Conservation (phyloP, 768 basidiomycete species). For the Boletales sp. region DNA sequence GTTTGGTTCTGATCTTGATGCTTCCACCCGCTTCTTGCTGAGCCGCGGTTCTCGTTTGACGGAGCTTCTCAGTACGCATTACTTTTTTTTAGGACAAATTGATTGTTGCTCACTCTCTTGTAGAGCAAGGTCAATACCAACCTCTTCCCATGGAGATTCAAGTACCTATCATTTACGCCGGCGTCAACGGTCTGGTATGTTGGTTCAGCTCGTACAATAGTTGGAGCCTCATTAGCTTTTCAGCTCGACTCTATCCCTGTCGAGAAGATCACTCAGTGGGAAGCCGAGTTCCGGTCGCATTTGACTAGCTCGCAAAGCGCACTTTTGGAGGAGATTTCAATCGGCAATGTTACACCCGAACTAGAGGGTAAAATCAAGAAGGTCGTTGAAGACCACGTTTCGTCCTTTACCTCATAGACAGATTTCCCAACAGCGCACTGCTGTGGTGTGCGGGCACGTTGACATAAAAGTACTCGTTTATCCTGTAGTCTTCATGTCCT, state of each 20-base stretch:
- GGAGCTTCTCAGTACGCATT: slow-evolving; percentile 77
- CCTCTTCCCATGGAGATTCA: slow-evolving; percentile 92
- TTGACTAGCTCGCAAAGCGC: slow-evolving; percentile 66
- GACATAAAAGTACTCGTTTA: slow-evolving; percentile 19
- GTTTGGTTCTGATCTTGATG: slow-evolving; percentile 99
- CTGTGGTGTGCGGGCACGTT: slow-evolving; percentile 13
- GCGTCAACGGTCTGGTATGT: slow-evolving; percentile 96
- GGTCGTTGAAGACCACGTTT: slow-evolving; percentile 85
- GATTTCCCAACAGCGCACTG: slow-evolving; percentile 11
- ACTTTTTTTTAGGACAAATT: neutral
- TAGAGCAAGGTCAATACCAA: slow-evolving; percentile 98
- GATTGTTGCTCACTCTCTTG: slow-evolving; percentile 13
- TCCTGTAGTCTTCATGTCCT: slow-evolving; percentile 17
- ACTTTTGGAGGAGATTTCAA: slow-evolving; percentile 82
- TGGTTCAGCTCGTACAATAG: neutral
- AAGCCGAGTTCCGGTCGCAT: slow-evolving; percentile 88
- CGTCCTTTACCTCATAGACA: slow-evolving; percentile 66
- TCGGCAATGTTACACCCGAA: slow-evolving; percentile 82
- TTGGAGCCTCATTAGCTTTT: neutral
- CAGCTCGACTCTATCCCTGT: slow-evolving; percentile 94
- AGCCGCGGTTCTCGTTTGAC: slow-evolving; percentile 98
- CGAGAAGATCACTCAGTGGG: slow-evolving; percentile 91
- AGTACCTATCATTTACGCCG: slow-evolving; percentile 98
- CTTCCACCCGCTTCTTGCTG: slow-evolving; percentile 97
- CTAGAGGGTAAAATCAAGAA: slow-evolving; percentile 95